Evolutionary conservation across 1,284 basidiomycete genomes (phyloP).

Genomic region (Schizophyllum amplum): DNA sequence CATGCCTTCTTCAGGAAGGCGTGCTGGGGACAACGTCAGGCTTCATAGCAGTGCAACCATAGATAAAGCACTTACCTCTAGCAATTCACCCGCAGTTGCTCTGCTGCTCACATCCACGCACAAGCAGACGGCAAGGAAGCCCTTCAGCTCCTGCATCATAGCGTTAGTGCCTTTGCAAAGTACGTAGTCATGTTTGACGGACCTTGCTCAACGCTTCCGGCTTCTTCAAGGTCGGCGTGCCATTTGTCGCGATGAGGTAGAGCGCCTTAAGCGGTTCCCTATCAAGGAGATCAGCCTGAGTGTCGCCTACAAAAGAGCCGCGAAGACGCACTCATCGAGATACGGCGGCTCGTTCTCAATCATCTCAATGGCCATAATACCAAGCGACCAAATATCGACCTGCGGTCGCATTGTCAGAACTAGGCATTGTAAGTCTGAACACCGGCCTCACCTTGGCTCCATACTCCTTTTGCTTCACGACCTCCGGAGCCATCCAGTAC

Average conservation of each 20-base stretch:
- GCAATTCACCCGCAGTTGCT: slow-evolving; percentile 86
- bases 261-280: slow-evolving; percentile 89
- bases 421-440: not conserved
- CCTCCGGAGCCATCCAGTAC: slow-evolving; percentile 99
- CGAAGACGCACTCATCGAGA: slow-evolving; percentile 70
- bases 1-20: slow-evolving; percentile 89
- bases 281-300: too few relatives aligned
- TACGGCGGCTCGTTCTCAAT: slow-evolving; percentile 99
- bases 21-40: slow-evolving; percentile 45
- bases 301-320: too few relatives aligned
- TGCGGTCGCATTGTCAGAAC: slow-evolving; percentile 26
- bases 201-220: slow-evolving; percentile 75
- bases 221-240: slow-evolving; percentile 94
- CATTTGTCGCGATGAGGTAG: slow-evolving; percentile 97
- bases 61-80: slow-evolving; percentile 56
- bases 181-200: too few relatives aligned
- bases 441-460: slow-evolving; percentile 89
- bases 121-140: slow-evolving; percentile 92
- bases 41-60: not conserved
- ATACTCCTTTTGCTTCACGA: slow-evolving; percentile 99
- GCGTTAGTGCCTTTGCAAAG: too few relatives aligned
- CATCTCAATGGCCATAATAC: slow-evolving; percentile 99
- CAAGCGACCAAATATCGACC: slow-evolving; percentile 98
- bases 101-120: slow-evolving; percentile 96
- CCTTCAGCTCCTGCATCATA: slow-evolving; percentile 74